Conservation (phyloP, 257 asterid species). For the Salvia splendens region DNA sequence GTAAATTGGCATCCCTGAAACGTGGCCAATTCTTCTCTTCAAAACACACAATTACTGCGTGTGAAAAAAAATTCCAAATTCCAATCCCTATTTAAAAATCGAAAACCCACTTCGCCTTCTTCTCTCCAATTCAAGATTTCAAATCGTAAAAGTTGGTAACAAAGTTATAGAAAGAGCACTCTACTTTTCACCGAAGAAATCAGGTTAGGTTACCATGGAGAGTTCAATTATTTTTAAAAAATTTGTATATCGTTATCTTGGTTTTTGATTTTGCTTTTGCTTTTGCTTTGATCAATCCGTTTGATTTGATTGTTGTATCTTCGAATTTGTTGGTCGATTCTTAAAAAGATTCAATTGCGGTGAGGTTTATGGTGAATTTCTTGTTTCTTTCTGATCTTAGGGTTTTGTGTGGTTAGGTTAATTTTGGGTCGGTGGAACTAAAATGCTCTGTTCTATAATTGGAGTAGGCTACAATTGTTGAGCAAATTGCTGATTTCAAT, state of each 20-base stretch:
- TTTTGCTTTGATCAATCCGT: background rate
- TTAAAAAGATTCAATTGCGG: background rate
- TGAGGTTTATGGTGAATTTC: conserved; percentile 2
- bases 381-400: conserved; percentile 18
- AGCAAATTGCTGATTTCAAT: background rate
- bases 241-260: no score
- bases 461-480: background rate
- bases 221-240: background rate
- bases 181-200: conserved; percentile 4
- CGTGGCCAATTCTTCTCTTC: background rate
- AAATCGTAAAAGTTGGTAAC: background rate
- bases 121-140: background rate
- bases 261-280: background rate
- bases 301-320: background rate
- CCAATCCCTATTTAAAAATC: background rate
- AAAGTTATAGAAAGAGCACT: no score
- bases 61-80: background rate
- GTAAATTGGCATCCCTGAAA: background rate
- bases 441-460: background rate
- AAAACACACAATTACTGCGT: background rate
- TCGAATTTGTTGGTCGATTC: background rate
- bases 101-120: conserved; percentile 12
- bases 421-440: background rate
- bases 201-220: conserved; percentile 22
- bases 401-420: conserved; percentile 28